Percentiles rank a stretch among this genome's conserved stretches.
Conservation (phyloP, 371 early-diverging fungal species). For the Capniomyces stellatus region DNA sequence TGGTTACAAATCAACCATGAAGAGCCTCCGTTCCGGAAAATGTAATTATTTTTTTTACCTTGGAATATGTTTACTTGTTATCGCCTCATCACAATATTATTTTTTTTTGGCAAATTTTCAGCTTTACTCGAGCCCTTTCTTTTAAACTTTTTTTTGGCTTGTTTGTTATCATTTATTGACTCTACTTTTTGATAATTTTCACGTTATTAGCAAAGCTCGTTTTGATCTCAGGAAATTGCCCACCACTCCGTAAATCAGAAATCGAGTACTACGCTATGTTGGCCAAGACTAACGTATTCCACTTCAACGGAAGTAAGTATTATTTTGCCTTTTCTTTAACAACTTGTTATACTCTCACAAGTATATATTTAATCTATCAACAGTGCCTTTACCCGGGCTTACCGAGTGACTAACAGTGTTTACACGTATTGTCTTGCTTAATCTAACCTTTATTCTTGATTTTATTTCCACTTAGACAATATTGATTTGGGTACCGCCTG, state of each 20-base stretch:
- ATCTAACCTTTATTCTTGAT: background rate
- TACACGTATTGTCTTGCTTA: too few species aligned
- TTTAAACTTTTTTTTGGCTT: too few species aligned
- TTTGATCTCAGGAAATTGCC: constrained; percentile 96
- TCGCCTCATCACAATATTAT: too few species aligned
- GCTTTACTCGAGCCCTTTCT: too few species aligned
- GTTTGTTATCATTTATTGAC: too few species aligned
- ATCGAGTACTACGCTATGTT: constrained; percentile 99
- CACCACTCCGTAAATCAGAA: constrained; percentile 97
- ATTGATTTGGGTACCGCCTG: constrained; percentile 98
- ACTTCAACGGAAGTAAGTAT: constrained; percentile 55
- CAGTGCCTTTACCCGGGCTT: too few species aligned
- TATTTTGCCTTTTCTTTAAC: constrained; percentile 37
- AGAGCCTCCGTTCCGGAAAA: constrained; percentile 92
- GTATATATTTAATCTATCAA: too few species aligned
- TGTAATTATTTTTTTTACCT: constrained; percentile 36
- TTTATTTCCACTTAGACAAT: constrained; percentile 45
- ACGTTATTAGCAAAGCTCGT: constrained; percentile 84
- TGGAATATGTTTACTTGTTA: background rate
- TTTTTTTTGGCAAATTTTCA: too few species aligned
- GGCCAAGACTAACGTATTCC: constrained; percentile 97
- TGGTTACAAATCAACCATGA: constrained; percentile 96
- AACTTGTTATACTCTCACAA: constrained; percentile 2
- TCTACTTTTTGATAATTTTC: too few species aligned
- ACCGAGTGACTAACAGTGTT: too few species aligned